Base-by-base conservation (phyloP, 2,329 filamentous ascomycete genomes). In the Gaeumannomyces tritici region DNA sequence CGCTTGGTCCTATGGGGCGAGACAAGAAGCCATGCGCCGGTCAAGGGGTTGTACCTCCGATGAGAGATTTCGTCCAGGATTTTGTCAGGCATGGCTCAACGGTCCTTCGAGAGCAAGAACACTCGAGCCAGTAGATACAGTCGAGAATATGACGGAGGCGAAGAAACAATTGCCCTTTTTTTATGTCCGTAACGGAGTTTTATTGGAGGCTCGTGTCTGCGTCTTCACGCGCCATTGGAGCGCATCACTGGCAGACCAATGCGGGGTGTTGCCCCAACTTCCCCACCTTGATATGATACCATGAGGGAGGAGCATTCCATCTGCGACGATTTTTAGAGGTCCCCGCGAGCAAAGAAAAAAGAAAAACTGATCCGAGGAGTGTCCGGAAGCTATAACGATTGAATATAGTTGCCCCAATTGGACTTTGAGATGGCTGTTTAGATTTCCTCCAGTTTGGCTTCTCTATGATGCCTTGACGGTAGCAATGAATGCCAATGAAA, bases 21-120 rank as follows among this genome's bases (percentile, higher is more conserved):
- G 18, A 99, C 95, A 51, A 99, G 84, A 64, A 99, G 83, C 89
- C 93, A 96, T 65, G 89, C 91, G 65, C 91, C 92, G 67, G 90
- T 89, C 65, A 99, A 82, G 61, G 91, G 90, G 73, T 99, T 99
- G 75, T 89, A 98, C 73, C 95, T 89, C 70, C 95, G 84, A 74
- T 99, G 95, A 55, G 95, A 96, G 70, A 99, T 98, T 74, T 99
- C 93, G 80, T 98, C 88, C 60, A 99, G 86, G 60, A 93, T 86
- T 66, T 85, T 82, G 71, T 89, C 87, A 11, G 85, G 83, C 89
- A 92, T 93, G 58, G 65, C 76, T 67, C 15, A 12, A 35, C 59
- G 9, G 18, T 3, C 21, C 2, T n/a, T 9, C 24, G n/a, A 51
- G 42, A 51, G 42, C n/a, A 51, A 18, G 9, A n/a, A n/a, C 9